These are phyloP conservation scores for Pichia nanzhaoensis DNA, from an alignment of 805 yeast genomes.

Conservation along the genomic window DNA sequence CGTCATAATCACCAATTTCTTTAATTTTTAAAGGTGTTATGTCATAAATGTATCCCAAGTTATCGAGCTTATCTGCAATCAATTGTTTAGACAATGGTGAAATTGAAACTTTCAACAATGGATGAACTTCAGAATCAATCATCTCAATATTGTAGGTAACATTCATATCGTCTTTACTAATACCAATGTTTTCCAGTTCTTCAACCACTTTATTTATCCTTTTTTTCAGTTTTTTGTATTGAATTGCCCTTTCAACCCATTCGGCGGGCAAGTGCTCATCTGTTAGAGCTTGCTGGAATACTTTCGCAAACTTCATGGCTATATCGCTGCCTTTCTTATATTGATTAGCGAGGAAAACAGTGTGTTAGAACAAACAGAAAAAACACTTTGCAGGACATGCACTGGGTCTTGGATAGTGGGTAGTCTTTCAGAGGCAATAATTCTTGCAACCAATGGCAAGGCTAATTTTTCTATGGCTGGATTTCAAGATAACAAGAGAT, in stretches of 20 bases:
- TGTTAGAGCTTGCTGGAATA: conserved; percentile 53
- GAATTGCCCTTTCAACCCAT: conserved; percentile 65
- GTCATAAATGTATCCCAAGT: conserved; percentile 16
- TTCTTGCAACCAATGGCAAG: too few species aligned
- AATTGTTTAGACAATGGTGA: conserved; percentile 16
- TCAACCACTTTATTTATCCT: conserved; percentile 56
- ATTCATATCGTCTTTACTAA: conserved; percentile 37
- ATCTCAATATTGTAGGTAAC: conserved; percentile 21
- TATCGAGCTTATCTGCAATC: conserved; percentile 17
- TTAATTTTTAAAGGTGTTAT: conserved; percentile 11
- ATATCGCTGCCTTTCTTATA: neutral
- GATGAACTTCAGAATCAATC: conserved; percentile 17
- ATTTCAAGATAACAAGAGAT: neutral
- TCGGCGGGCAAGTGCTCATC: conserved; percentile 58
- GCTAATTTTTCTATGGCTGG: neutral
- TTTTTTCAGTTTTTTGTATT: conserved; percentile 65
- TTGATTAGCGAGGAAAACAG: too few species aligned
- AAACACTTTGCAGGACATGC: too few species aligned
- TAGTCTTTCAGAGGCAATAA: too few species aligned
- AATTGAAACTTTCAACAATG: conserved; percentile 22
- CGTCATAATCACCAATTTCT: neutral
- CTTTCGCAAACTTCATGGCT: conserved; percentile 70
- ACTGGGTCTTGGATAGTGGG: too few species aligned
- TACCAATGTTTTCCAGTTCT: conserved; percentile 55
- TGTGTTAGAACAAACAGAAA: too few species aligned